phyloP scores from a whole-genome alignment of 345 rosid species.

The Melastoma malabathricum region DNA sequence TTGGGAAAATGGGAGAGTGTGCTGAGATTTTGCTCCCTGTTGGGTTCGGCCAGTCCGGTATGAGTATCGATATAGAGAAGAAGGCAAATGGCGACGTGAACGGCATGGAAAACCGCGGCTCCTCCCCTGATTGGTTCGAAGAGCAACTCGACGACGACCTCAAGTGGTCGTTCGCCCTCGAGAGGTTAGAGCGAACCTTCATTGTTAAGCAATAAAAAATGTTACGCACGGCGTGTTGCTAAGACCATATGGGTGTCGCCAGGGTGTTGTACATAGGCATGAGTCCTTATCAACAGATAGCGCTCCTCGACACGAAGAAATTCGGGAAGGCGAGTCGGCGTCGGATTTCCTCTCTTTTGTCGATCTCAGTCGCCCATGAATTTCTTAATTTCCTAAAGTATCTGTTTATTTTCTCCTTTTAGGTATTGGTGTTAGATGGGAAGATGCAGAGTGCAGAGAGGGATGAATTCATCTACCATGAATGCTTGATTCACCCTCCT shows the following conservation, averaged over 20 bases:
- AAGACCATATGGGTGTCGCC: neutral
- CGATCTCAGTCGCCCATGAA: no score
- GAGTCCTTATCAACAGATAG: slow-evolving; percentile 72
- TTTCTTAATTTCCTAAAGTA: no score
- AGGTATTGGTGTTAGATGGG: slow-evolving; percentile 90
- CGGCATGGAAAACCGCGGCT: slow-evolving; percentile 3
- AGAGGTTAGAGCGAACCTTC: slow-evolving; percentile 29
- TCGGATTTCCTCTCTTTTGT: neutral
- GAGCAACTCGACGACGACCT: slow-evolving; percentile 76
- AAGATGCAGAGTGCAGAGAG: slow-evolving; percentile 97
- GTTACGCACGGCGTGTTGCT: neutral
- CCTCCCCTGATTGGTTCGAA: slow-evolving; percentile 57
- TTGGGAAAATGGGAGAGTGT: no score
- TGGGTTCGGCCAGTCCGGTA: no score
- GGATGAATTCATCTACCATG: slow-evolving; percentile 90
- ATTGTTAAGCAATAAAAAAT: neutral
- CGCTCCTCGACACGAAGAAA: slow-evolving; percentile 71
- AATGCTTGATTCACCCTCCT: slow-evolving; percentile 83
- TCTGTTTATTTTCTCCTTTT: no score
- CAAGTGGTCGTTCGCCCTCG: slow-evolving; percentile 87
- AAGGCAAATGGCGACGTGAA: neutral
- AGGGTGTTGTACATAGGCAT: slow-evolving; percentile 67
- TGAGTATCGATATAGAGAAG: neutral
- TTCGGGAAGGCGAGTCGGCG: slow-evolving; percentile 58
- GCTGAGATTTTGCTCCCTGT: no score